Evolutionary conservation across 257 asterid genomes (phyloP).

Genomic region (Eustoma russellianum): DNA sequence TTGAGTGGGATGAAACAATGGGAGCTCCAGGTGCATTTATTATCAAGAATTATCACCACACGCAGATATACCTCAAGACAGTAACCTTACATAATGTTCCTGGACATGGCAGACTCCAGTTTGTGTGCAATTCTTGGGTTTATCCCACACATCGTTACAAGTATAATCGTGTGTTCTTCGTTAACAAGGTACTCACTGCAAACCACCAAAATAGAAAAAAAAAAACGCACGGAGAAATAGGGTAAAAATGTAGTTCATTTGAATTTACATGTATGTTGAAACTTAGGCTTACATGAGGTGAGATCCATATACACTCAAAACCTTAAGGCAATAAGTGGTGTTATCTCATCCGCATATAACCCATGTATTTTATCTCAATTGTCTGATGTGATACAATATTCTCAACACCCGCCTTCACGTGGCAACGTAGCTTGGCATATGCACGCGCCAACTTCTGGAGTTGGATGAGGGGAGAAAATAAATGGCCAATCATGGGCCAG

Average conservation of each 20-base stretch:
- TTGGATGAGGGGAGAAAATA: no score
- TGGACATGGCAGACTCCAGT: slow-evolving; percentile 48
- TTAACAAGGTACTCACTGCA: slow-evolving; percentile 47
- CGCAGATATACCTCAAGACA: slow-evolving; percentile 62
- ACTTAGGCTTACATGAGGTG: no score
- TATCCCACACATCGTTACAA: slow-evolving; percentile 61
- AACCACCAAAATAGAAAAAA: neutral
- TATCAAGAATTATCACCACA: slow-evolving; percentile 55
- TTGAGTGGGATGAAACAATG: slow-evolving; percentile 62
- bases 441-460: no score
- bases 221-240: neutral
- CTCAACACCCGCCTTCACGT: no score
- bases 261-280: neutral
- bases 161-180: slow-evolving; percentile 59
- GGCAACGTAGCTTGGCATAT: no score
- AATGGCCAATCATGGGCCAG: no score
- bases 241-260: no score
- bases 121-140: slow-evolving; percentile 83
- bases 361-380: no score
- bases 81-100: slow-evolving; percentile 56
- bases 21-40: slow-evolving; percentile 76
- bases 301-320: no score
- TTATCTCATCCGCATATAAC: no score
- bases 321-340: no score
- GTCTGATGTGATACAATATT: no score